Evolutionary conservation across 768 basidiomycete genomes (phyloP).

Genomic region (Boletus eberwhitei): DNA sequence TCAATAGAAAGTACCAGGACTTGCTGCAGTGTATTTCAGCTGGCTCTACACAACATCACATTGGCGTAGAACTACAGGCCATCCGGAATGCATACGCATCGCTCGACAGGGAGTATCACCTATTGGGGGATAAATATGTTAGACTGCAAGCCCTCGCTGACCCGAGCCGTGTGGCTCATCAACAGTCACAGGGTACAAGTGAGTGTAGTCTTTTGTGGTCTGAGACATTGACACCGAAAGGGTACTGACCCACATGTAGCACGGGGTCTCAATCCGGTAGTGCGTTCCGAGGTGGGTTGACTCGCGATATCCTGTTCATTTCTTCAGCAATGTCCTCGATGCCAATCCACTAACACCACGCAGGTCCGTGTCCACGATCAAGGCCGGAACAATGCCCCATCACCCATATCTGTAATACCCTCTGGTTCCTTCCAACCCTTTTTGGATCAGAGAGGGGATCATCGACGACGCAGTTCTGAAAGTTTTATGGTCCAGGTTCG

Average conservation of each 20-base stretch:
- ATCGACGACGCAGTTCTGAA: conserved; percentile 19
- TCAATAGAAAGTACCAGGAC: conserved; percentile 27
- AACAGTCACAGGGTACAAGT: conserved; percentile 11
- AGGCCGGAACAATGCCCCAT: conserved; percentile 1
- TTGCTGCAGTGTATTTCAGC: conserved; percentile 13
- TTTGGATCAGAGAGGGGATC: conserved; percentile 3
- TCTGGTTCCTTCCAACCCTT: conserved; percentile 1
- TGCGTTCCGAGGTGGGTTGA: conserved; percentile 11
- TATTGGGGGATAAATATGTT: conserved; percentile 22
- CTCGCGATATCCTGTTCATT: background rate
- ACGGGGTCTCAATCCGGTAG: conserved; percentile 1
- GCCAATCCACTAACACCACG: background rate
- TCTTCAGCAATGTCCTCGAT: background rate
- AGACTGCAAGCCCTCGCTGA: conserved; percentile 12
- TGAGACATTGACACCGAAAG: background rate
- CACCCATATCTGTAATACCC: conserved; percentile 1
- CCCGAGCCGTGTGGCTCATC: conserved; percentile 1
- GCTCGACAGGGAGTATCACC: conserved; percentile 21
- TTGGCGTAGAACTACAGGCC: conserved; percentile 18
- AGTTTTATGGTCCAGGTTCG: conserved; percentile 18
- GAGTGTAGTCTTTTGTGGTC: background rate
- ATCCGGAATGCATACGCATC: conserved; percentile 16
- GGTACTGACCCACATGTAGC: conserved; percentile 1
- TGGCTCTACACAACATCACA: conserved; percentile 15
- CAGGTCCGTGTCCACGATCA: conserved; percentile 6